Evolutionary conservation across 1,139 yeast species (phyloP), one percentile per base, ranked within the genome.

Genomic region (Blastobotrys arbuscula): DNA sequence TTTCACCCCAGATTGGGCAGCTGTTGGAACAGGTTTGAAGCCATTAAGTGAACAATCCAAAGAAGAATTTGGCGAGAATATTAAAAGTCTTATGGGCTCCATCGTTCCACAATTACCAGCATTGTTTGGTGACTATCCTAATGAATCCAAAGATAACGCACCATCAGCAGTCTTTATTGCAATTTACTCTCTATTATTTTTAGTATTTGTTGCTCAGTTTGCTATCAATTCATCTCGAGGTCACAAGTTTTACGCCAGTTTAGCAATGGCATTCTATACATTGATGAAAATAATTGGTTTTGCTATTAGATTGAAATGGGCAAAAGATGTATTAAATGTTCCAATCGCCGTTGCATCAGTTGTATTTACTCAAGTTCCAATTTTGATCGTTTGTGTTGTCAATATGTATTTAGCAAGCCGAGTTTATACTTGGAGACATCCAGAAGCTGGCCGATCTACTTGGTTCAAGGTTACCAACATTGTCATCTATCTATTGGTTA

Each of bases 351-450:
- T 85, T 45, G 73, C 84, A 2, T 73, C 83, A 30, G 79, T 76
- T 43, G 79, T 84, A 30, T 75, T 84, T 52, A 64, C 76, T 42
- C 75, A 82, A 53, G 67, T 82, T 5, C 64, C 71, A 1, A 65
- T 62, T 31, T 52, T 83, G 81, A 19, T 52, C 44, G 44, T 63
- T 39, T 59, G 59, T 41, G 72, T 81, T 2, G 75, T 81, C 42
- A 58, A 82, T 60, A 74, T 84, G 65, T 76, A 84, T 43, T 70
- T 84, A 53, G 89, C 89, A 5, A 92, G 84, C 63, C 75, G 95
- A 58, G 72, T 85, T 38, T 84, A 84, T 67, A 82, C 92, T 6
- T 83, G 92, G 88, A 73, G 86, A 61, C 94, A 85, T 61, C 94
- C 95, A 2, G 83, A 80, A 42, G 78, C 84, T 24, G 94, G 92